Evolutionary conservation across 2,329 filamentous ascomycete genomes (phyloP).

Genomic region (Macrophomina phaseolina): DNA sequence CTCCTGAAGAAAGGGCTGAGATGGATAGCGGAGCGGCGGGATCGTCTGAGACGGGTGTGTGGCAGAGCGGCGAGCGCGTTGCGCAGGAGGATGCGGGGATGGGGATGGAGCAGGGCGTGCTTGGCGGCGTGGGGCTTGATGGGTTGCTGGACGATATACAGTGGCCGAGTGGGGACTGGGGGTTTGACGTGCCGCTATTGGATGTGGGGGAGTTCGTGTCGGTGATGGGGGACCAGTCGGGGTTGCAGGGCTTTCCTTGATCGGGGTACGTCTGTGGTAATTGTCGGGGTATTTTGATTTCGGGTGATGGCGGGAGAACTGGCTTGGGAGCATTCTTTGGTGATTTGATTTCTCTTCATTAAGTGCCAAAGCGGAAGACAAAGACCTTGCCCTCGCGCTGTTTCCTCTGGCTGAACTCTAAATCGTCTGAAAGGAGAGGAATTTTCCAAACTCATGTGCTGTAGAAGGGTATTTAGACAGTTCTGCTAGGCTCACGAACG

Average conservation of each 20-base stretch:
- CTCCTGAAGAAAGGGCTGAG: too few relatives aligned
- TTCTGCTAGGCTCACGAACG: not conserved
- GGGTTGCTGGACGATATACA: not conserved
- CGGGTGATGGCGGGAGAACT: too few relatives aligned
- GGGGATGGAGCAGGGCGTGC: not conserved
- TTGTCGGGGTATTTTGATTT: too few relatives aligned
- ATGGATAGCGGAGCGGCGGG: too few relatives aligned
- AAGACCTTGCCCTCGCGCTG: too few relatives aligned
- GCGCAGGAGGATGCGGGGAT: not conserved
- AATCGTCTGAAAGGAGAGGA: too few relatives aligned
- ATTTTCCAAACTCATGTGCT: too few relatives aligned
- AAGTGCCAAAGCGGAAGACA: too few relatives aligned
- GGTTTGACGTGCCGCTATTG: not conserved
- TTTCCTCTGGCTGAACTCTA: too few relatives aligned
- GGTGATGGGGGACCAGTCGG: not conserved
- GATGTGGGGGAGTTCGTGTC: conserved; percentile 16
- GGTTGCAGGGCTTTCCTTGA: not conserved
- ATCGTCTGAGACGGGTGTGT: too few relatives aligned
- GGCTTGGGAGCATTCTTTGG: too few relatives aligned
- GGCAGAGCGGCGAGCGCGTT: not conserved
- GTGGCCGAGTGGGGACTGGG: conserved; percentile 12
- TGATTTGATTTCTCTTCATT: too few relatives aligned
- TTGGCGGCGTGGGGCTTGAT: not conserved
- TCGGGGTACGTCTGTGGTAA: not conserved
- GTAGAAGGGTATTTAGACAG: not conserved